Percentiles rank a stretch among this genome's conserved stretches.
Evolutionary conservation across 495 filamentous ascomycete genomes (phyloP).

Genomic region (Penicillium salamii): DNA sequence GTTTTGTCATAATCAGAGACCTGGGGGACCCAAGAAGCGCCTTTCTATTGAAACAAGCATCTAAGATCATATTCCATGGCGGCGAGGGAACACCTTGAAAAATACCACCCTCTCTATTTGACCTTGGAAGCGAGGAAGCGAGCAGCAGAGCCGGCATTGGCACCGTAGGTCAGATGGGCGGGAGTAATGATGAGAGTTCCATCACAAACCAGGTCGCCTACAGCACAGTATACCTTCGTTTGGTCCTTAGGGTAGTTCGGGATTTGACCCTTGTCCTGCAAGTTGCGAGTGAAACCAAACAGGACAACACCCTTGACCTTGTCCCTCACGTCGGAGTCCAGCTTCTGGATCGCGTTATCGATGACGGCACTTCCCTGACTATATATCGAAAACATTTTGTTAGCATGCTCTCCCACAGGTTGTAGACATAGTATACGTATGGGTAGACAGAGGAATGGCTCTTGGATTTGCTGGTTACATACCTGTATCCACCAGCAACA

Average conservation of each 20-base stretch:
- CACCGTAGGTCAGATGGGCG: constrained; percentile 44
- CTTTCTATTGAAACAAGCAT: too few relatives aligned
- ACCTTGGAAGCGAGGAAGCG: constrained; percentile 14
- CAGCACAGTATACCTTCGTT: constrained; percentile 48
- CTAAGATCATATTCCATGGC: too few relatives aligned
- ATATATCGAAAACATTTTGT: background rate
- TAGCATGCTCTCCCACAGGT: too few relatives aligned
- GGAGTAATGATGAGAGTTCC: constrained; percentile 47
- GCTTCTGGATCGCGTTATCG: constrained; percentile 43
- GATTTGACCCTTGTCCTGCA: constrained; percentile 46
- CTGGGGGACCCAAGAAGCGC: too few relatives aligned
- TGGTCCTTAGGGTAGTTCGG: constrained; percentile 43
- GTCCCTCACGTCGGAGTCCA: constrained; percentile 35
- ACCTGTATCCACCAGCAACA: constrained; percentile 51
- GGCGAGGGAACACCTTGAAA: too few relatives aligned
- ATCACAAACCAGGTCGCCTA: constrained; percentile 49
- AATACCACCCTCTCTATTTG: background rate
- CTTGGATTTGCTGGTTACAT: background rate
- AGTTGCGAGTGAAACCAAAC: constrained; percentile 56
- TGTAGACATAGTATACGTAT: too few relatives aligned
- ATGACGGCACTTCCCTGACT: constrained; percentile 56
- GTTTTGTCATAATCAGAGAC: too few relatives aligned
- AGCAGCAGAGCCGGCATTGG: constrained; percentile 12
- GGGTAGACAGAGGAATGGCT: too few relatives aligned
- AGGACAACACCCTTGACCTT: constrained; percentile 52